phyloP scores from a whole-genome alignment of 1,139 yeast species.

The Saccharomycopsis phalli region DNA sequence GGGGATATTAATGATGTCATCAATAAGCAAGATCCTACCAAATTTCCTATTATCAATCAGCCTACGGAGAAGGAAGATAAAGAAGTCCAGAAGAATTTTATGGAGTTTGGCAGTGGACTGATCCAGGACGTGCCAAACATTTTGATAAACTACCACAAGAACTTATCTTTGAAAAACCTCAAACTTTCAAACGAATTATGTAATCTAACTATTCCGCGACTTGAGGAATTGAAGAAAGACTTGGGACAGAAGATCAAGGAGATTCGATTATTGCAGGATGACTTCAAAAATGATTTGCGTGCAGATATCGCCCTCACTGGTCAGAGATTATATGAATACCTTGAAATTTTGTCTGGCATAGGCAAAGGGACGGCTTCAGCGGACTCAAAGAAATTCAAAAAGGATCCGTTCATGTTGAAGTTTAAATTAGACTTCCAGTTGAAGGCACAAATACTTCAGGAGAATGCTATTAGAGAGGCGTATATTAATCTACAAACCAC shows the following conservation, averaged over 20 bases:
- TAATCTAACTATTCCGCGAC: constrained; percentile 48
- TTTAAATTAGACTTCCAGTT: constrained; percentile 59
- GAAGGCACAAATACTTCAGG: constrained; percentile 59
- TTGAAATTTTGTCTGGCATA: constrained; percentile 29
- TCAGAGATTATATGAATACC: constrained; percentile 36
- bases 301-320: constrained; percentile 50
- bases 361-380: constrained; percentile 20
- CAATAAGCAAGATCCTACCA: constrained; percentile 20
- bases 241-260: constrained; percentile 59
- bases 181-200: constrained; percentile 43
- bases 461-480: constrained; percentile 62
- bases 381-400: constrained; percentile 28
- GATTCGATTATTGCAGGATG: constrained; percentile 47
- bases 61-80: constrained; percentile 26
- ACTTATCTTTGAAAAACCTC: constrained; percentile 36
- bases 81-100: constrained; percentile 41
- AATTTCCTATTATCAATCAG: constrained; percentile 7
- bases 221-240: constrained; percentile 63
- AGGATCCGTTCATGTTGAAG: constrained; percentile 62
- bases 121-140: constrained; percentile 42
- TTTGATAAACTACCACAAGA: constrained; percentile 37
- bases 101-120: constrained; percentile 42
- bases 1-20: constrained; percentile 10
- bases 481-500: constrained; percentile 60
- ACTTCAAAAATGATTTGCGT: constrained; percentile 35